Evolutionary conservation across 495 filamentous ascomycete genomes (phyloP).

Genomic region (Annulohypoxylon maeteangense): DNA sequence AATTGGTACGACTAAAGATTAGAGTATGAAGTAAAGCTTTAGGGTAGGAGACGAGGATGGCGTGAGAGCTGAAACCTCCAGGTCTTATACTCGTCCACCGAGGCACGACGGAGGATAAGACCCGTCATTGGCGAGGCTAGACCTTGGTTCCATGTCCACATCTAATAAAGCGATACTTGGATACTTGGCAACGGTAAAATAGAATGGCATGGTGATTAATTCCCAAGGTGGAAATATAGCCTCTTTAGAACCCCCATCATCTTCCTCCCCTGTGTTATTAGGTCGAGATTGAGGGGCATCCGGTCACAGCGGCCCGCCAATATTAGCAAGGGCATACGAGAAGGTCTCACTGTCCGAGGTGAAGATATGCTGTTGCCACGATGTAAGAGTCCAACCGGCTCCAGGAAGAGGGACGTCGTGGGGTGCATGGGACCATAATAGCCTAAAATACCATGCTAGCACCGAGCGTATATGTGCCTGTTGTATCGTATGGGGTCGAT

Average conservation of each 20-base stretch:
- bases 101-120: slow-evolving; percentile 29
- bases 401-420: slow-evolving; percentile 28
- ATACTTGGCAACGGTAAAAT: slow-evolving; percentile 39
- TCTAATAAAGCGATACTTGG: slow-evolving; percentile 18
- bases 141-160: slow-evolving; percentile 30
- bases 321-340: slow-evolving; percentile 26
- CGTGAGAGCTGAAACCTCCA: slow-evolving; percentile 4
- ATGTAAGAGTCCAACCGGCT: slow-evolving; percentile 23
- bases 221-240: slow-evolving; percentile 36
- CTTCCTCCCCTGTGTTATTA: slow-evolving; percentile 17
- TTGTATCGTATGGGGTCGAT: slow-evolving; percentile 31
- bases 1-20: slow-evolving; percentile 11
- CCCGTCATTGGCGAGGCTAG: slow-evolving; percentile 32
- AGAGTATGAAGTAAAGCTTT: slow-evolving; percentile 4
- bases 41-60: slow-evolving; percentile 9
- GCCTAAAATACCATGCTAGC: slow-evolving; percentile 39
- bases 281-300: slow-evolving; percentile 29
- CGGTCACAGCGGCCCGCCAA: slow-evolving; percentile 35
- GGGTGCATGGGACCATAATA: slow-evolving; percentile 34
- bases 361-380: slow-evolving; percentile 5
- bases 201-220: slow-evolving; percentile 33
- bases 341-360: neutral
- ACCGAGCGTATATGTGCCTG: slow-evolving; percentile 22
- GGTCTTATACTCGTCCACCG: slow-evolving; percentile 34
- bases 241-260: slow-evolving; percentile 16